Evolutionary conservation across 2,329 filamentous ascomycete genomes (phyloP), one percentile per base, ranked within the genome.

Genomic region (Catunica adiposa): DNA sequence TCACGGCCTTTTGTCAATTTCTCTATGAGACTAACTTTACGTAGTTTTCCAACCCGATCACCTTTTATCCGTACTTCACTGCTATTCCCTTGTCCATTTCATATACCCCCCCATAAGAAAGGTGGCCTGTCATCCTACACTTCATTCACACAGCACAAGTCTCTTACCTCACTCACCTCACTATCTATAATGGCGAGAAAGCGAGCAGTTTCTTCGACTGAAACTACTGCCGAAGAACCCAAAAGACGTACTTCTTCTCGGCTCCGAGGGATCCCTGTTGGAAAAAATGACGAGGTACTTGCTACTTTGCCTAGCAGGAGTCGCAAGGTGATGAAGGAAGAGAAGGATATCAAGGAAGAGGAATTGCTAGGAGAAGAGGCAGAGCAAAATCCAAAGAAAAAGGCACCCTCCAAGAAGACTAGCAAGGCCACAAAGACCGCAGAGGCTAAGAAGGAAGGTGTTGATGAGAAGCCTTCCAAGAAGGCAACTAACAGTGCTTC

Each of bases 221-320:
- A 47, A 17, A 48, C 34, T 1, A 20, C 34, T 2, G 15, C 25
- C 9, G 53, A 54, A 17, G 52, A 55, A 17, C 53, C 57, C 9
- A 59, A 59, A 26, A 51, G 57, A 22, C 50, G 57, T 9, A 48
- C 22, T 3, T 59, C 54, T 8, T 55, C 57, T 20, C 54, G 54
- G 29, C 46, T 58, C 22, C 54, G 54, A 22, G 53, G 50, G 25
- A 11, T 17, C 2, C 37, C 29, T 53, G 44, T 22, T 8, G 15
- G 8, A 23, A 20, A 15, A 25, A 5, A 9, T 26, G 23, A 48
- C 23, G 44, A 42, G 15, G 5, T 4, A 9, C 7, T 25, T 11
- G 6, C 23, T 25, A 8, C 20, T 23, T 11, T 23, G 11, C 22
- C 44, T 48, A n/a, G 11, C 15, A 17, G 20, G 17, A 20, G 3